These are phyloP conservation scores for Anthracocystis panici-leucophaei DNA, from an alignment of 1,284 basidiomycete species.

Conservation along the genomic window DNA sequence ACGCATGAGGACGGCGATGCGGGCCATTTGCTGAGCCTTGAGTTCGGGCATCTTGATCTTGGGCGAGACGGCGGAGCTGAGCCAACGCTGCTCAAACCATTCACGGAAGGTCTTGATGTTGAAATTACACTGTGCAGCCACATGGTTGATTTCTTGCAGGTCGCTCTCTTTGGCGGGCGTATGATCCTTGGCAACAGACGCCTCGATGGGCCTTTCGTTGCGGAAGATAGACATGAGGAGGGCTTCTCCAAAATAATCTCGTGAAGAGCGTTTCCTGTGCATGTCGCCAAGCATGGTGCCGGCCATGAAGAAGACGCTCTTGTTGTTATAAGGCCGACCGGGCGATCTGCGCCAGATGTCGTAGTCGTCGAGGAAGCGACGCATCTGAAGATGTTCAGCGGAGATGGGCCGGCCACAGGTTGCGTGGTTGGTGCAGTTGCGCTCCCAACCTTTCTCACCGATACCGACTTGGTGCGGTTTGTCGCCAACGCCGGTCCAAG, in stretches of 20 bases:
- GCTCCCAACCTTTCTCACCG: conserved; percentile 40
- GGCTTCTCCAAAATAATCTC: conserved; percentile 31
- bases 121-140: conserved; percentile 27
- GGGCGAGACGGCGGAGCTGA: conserved; percentile 23
- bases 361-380: conserved; percentile 43
- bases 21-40: conserved; percentile 36
- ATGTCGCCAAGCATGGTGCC: conserved; percentile 35
- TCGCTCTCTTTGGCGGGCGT: background rate
- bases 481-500: conserved; percentile 45
- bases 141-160: conserved; percentile 25
- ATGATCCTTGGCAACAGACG: conserved; percentile 13
- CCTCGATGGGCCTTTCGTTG: conserved; percentile 28
- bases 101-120: conserved; percentile 26
- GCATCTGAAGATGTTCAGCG: conserved; percentile 41
- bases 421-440: conserved; percentile 10
- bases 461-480: conserved; percentile 29
- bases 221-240: conserved; percentile 35
- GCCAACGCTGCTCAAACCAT: conserved; percentile 33
- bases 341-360: conserved; percentile 28
- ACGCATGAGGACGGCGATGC: conserved; percentile 37
- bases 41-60: conserved; percentile 15
- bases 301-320: conserved; percentile 38
- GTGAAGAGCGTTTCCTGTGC: conserved; percentile 16
- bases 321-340: conserved; percentile 4
- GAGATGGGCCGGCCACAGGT: conserved; percentile 24